Evolutionary conservation across 2,329 filamentous ascomycete genomes (phyloP), one percentile per base, ranked within the genome.

Genomic region (Trichoderma sp.): DNA sequence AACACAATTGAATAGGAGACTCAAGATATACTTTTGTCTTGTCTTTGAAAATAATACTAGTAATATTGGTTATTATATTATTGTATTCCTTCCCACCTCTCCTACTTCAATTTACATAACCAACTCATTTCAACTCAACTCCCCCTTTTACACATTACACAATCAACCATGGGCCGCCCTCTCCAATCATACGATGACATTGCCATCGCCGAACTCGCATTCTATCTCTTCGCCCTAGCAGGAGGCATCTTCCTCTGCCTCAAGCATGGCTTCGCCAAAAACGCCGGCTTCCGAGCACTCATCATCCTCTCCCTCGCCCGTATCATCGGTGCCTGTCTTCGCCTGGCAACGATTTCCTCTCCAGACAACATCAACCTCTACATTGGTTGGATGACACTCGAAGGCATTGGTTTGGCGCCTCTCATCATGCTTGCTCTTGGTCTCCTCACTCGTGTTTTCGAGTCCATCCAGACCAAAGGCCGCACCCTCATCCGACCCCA

Each of bases 241-340:
- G 76, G 76, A 21, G 77, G 75, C 47, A 69, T 82, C 69, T 66
- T 77, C 47, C 73, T 90, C 70, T 89, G 87, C 12, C 87, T 75
- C 71, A 78, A 75, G 15, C 79, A 82, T 70, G 80, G 89, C 86
- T 87, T 86, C 77, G 75, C 81, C 5, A 88, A 90, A 83, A 85
- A 90, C 9, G 86, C 86, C 18, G 89, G 89, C 4, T 91, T 89
- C 62, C 84, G 89, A 26, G 83, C 90, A 11, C 86, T 91, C 75
- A 81, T 91, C 15, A 84, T 91, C 30, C 83, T 89, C 15, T 83
- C 89, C 2, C 81, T 90, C 15, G 83, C 79, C 70, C 88, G 91
- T 82, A 87, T 92, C 69, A 83, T 90, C 63, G 80, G 83, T 73
- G 84, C 88, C 74, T 81, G 83, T n/a, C 71, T 90, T 14, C 78